These are phyloP conservation scores for Friedmanniomyces simplex DNA, from an alignment of 495 filamentous ascomycete species.

Conservation along the genomic window DNA sequence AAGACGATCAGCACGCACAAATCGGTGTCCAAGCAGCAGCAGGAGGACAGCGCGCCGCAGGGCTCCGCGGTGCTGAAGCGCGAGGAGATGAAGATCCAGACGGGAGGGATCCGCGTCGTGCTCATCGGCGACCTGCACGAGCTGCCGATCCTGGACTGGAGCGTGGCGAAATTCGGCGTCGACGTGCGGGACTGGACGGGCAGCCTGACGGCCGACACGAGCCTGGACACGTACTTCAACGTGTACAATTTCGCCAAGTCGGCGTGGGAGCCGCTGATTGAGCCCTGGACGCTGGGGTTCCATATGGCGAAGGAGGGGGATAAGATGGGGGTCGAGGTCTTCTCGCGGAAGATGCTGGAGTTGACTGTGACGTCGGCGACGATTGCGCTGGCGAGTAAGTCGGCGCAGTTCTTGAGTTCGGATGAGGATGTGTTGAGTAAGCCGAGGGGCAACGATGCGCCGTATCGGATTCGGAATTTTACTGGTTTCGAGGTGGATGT, in stretches of 20 bases:
- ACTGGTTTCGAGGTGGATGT: conserved; percentile 85
- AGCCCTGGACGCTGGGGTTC: conserved; percentile 91
- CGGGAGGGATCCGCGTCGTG: conserved; percentile 85
- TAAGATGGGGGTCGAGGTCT: conserved; percentile 68
- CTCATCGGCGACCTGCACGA: conserved; percentile 94
- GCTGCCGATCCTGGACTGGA: conserved; percentile 85
- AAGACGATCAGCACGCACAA: conserved; percentile 33
- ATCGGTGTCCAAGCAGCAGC: conserved; percentile 24
- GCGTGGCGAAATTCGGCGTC: conserved; percentile 78
- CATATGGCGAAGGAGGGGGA: conserved; percentile 75
- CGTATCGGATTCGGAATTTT: conserved; percentile 87
- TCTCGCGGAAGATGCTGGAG: conserved; percentile 81
- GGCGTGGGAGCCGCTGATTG: conserved; percentile 91
- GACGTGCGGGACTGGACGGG: conserved; percentile 84
- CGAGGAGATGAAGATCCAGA: conserved; percentile 72
- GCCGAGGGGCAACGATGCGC: conserved; percentile 80
- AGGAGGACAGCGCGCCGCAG: conserved; percentile 21
- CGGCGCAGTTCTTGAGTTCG: conserved; percentile 75
- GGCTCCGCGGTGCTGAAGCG: conserved; percentile 54
- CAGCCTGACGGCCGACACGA: conserved; percentile 75
- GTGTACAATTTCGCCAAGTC: conserved; percentile 99
- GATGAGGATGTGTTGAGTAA: conserved; percentile 92
- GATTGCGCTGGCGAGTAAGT: conserved; percentile 86
- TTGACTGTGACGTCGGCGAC: conserved; percentile 87
- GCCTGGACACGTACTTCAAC: conserved; percentile 85